These are phyloP conservation scores for Fusarium pseudograminearum DNA, from an alignment of 2,329 filamentous ascomycete species.

Conservation along the genomic window DNA sequence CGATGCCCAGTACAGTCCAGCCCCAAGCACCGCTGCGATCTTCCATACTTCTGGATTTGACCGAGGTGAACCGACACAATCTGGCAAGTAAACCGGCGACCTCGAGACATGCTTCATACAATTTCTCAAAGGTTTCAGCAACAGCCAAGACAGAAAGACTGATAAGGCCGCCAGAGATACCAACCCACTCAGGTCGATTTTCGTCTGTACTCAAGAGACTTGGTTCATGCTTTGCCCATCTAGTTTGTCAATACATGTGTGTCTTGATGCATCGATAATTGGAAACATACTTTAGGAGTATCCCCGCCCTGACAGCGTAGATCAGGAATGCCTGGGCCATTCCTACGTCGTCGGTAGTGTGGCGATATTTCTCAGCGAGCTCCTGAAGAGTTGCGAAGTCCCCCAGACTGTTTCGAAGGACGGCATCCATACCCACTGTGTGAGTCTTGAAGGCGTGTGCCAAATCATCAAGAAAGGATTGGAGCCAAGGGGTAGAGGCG, in stretches of 20 bases:
- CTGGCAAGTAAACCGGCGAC: background rate
- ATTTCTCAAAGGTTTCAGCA: background rate
- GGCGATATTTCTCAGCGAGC: background rate
- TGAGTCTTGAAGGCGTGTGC: background rate
- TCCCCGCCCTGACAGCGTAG: background rate
- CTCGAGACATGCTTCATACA: background rate
- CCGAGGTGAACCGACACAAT: background rate
- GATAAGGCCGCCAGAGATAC: constrained; percentile 2
- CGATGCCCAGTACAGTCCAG: background rate
- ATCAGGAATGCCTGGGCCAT: background rate
- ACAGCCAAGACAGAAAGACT: background rate
- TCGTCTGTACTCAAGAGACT: background rate
- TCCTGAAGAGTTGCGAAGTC: background rate
- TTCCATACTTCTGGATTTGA: background rate
- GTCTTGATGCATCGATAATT: background rate
- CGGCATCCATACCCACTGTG: background rate
- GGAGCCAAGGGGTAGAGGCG: background rate
- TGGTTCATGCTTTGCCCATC: background rate
- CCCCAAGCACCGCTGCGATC: background rate
- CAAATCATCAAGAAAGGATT: background rate
- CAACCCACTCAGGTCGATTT: background rate
- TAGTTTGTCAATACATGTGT: background rate
- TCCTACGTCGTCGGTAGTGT: background rate
- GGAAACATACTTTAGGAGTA: background rate
- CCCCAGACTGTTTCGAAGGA: background rate